Evolutionary conservation across 2,329 filamentous ascomycete genomes (phyloP), one percentile per base, ranked within the genome.

Genomic region (Dactylellina cionopaga): DNA sequence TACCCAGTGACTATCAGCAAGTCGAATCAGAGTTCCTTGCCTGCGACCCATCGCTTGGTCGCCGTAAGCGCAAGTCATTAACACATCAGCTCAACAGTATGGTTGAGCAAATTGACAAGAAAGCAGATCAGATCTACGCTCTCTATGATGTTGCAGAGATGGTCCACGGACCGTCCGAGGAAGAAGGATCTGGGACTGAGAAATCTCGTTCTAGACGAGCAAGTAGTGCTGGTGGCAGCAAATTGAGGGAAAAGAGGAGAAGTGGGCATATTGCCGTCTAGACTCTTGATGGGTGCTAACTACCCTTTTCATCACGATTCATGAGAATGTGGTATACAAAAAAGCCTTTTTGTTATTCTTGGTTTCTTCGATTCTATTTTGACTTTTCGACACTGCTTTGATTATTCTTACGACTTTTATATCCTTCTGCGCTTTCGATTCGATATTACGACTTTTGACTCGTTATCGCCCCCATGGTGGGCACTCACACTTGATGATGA

Each of bases 111-210:
- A 77, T 77, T 75, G 76, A 77, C 35, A 76, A 76, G 37, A 77
- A 77, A 31, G 74, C 74, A 9, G 76, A 77, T 25, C 76, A 77
- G 44, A 77, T 77, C 5, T 77, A 77, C 46, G 76, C 76, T 9
- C 59, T 77, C 29, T 77, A 77, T 24, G 76, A 77, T 52, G 76
- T 77, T 49, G 76, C 77, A 44, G 76, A 77, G 47, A 46, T 65
- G 11, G 63, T 68, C 7, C 27, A 52, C 22, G 39, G 46, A 9
- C 19, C 39, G 43, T 22, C 33, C 25, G 66, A 64, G 4, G 41
- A 31, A 17, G 46, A 51, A 13, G 41, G 25, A 5, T 46, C 59
- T 11, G 44, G 47, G 13, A 59, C 68, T 47, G 55, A 37, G 19
- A 59, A 29, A 17, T n/a, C 43, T 25, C 22, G 43, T n/a, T 37